Conservation (phyloP, 768 basidiomycete species). For the Galerina marginata region DNA sequence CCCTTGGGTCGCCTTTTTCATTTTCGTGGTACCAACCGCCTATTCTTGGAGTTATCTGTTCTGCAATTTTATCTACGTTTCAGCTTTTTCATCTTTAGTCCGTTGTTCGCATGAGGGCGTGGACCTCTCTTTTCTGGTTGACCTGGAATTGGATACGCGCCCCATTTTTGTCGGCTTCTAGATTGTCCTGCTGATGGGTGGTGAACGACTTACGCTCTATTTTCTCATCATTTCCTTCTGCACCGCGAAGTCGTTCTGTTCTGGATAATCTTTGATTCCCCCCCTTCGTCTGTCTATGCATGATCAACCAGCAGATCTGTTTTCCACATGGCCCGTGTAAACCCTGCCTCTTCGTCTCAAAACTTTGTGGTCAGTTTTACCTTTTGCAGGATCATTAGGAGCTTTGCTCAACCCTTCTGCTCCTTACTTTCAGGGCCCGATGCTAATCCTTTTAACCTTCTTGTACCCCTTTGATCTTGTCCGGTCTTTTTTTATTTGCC, state of each 20-base stretch:
- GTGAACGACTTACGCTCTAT: neutral
- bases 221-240: neutral
- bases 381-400: neutral
- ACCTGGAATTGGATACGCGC: neutral
- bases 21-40: too few relatives aligned
- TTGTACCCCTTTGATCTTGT: too few relatives aligned
- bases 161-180: neutral
- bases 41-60: too few relatives aligned
- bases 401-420: neutral
- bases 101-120: neutral
- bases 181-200: neutral
- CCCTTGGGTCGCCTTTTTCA: neutral
- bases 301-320: neutral
- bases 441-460: too few relatives aligned
- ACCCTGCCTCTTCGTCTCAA: neutral
- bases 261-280: neutral
- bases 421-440: too few relatives aligned
- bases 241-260: neutral
- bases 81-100: neutral
- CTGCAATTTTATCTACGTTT: neutral
- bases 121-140: neutral
- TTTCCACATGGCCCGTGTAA: neutral
- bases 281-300: neutral
- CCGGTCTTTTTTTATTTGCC: too few relatives aligned
- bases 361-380: neutral